phyloP scores from a whole-genome alignment of 73 alveolate species.

The Paramecium caudatum region DNA sequence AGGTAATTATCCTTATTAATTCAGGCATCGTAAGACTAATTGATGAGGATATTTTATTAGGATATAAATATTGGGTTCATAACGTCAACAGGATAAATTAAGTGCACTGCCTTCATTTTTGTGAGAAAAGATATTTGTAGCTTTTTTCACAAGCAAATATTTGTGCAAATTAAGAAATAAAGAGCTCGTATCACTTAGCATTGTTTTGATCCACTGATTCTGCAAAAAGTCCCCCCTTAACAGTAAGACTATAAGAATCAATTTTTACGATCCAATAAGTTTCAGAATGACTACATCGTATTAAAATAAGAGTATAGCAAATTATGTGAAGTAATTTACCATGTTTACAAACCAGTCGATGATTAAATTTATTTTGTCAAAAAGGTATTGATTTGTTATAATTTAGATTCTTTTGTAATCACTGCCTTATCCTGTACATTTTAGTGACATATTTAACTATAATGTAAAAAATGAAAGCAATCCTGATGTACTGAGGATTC shows the following conservation, averaged over 20 bases:
- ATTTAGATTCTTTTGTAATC: background rate
- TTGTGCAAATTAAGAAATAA: no score
- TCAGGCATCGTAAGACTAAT: background rate
- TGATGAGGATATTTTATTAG: slow-evolving; percentile 13
- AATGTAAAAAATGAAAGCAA: background rate
- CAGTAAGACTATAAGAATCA: slow-evolving; percentile 27
- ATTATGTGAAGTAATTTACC: background rate
- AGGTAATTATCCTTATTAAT: background rate
- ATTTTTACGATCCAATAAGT: slow-evolving; percentile 30
- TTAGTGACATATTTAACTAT: background rate
- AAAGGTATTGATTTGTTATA: background rate
- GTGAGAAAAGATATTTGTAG: background rate
- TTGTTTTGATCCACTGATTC: no score
- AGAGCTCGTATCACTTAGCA: no score
- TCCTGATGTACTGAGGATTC: background rate
- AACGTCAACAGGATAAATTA: slow-evolving; percentile 51
- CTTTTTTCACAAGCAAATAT: no score
- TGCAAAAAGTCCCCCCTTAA: background rate
- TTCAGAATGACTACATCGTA: slow-evolving; percentile 24
- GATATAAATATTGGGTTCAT: slow-evolving; percentile 52
- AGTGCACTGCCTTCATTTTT: slow-evolving; percentile 36
- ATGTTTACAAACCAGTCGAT: slow-evolving; percentile 51
- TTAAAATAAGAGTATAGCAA: background rate
- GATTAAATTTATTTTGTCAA: slow-evolving; percentile 47
- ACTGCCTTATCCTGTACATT: background rate